phyloP scores from a whole-genome alignment of 2,329 filamentous ascomycete genomes.

The Juglanconis juglandina region DNA sequence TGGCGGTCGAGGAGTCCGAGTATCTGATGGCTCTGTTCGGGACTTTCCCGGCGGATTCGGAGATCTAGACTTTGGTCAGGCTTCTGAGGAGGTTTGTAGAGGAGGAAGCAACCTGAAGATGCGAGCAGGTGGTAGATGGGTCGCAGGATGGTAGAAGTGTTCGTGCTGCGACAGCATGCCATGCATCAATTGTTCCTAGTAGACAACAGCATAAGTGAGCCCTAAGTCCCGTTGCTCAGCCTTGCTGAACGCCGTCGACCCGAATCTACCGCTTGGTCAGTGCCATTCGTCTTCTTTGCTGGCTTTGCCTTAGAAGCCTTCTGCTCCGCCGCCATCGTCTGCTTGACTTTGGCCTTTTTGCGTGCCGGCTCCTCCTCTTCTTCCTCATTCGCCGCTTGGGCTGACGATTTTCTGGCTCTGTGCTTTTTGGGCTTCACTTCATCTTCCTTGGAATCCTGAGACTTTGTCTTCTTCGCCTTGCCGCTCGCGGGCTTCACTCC shows the following conservation, averaged over 20 bases:
- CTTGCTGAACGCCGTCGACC: conserved; percentile 27
- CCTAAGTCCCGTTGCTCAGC: conserved; percentile 22
- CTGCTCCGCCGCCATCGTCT: conserved; percentile 22
- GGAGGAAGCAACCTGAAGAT: too few species aligned
- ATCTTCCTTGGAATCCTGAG: conserved; percentile 22
- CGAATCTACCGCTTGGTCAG: conserved; percentile 1
- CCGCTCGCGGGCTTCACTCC: conserved; percentile 21
- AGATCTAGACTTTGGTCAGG: conserved; percentile 25
- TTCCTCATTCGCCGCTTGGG: conserved; percentile 26
- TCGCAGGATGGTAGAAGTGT: too few species aligned
- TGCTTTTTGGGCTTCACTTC: conserved; percentile 21
- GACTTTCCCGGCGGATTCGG: conserved; percentile 33
- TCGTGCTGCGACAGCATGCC: too few species aligned
- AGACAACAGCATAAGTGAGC: background rate
- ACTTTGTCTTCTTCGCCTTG: conserved; percentile 21
- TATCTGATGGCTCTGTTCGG: conserved; percentile 36
- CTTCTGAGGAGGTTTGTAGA: too few species aligned
- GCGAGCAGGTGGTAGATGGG: too few species aligned
- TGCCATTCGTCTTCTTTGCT: conserved; percentile 15
- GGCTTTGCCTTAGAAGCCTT: background rate
- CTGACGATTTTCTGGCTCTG: background rate
- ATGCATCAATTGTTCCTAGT: too few species aligned
- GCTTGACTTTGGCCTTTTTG: conserved; percentile 25
- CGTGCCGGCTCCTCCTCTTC: conserved; percentile 23
- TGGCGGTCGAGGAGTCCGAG: conserved; percentile 24